Evolutionary conservation across 148 eudicot species (phyloP).

Genomic region (Polygonum aviculare): DNA sequence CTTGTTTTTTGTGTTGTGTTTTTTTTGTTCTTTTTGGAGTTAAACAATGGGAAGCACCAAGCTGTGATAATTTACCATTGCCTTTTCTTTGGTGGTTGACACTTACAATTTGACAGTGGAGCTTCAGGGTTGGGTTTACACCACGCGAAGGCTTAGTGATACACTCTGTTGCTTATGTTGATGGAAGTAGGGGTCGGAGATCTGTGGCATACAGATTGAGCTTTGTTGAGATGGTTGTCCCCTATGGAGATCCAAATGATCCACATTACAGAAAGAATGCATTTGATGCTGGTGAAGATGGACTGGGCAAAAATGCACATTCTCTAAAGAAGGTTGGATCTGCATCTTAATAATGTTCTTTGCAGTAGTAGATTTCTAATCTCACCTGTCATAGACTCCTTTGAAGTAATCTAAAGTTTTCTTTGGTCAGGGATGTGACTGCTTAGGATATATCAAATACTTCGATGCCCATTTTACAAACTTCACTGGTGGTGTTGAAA

Average conservation of each 20-base stretch:
- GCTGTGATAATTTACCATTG: background rate
- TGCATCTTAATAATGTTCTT: background rate
- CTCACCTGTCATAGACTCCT: background rate
- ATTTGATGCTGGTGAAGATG: slow-evolving; percentile 99
- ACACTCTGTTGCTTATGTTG: slow-evolving; percentile 93
- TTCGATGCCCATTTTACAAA: slow-evolving; percentile 94
- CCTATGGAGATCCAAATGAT: slow-evolving; percentile 97
- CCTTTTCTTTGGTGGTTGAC: slow-evolving; percentile 13
- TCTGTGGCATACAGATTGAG: slow-evolving; percentile 94
- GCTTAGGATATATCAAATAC: slow-evolving; percentile 81
- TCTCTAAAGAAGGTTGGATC: slow-evolving; percentile 81
- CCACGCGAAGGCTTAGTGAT: slow-evolving; percentile 94
- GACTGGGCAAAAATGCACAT: slow-evolving; percentile 93
- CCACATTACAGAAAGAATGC: slow-evolving; percentile 99
- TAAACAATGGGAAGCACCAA: background rate
- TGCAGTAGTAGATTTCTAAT: background rate
- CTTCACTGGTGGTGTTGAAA: slow-evolving; percentile 94
- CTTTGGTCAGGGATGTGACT: slow-evolving; percentile 86
- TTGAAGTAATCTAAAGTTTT: background rate
- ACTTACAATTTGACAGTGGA: slow-evolving; percentile 59
- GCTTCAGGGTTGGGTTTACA: slow-evolving; percentile 90
- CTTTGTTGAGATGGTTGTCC: slow-evolving; percentile 99
- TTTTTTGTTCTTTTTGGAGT: background rate
- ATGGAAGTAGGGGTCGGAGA: slow-evolving; percentile 91
- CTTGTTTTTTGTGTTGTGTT: background rate